Conservation (phyloP, 257 asterid genomes). For the Primulina eburnea region DNA sequence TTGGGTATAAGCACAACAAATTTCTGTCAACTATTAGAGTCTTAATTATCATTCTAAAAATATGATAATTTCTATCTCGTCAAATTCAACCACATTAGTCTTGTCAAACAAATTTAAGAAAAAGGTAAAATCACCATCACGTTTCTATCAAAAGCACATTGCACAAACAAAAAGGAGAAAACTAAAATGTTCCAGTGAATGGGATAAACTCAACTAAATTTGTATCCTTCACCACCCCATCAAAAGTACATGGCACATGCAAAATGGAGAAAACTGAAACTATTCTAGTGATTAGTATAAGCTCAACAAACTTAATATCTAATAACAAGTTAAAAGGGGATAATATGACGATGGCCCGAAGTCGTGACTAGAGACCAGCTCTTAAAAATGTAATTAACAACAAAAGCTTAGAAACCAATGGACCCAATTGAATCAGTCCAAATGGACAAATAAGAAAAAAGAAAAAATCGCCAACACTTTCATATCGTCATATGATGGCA, state of each 20-base stretch:
- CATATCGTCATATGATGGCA: slow-evolving; percentile 4
- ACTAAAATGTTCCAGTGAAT: not conserved
- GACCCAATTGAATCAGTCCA: slow-evolving; percentile 2
- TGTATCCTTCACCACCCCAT: not conserved
- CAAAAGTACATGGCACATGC: not conserved
- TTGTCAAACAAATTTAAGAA: slow-evolving; percentile 13
- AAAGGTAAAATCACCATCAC: slow-evolving; percentile 6
- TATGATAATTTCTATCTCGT: slow-evolving; percentile 3
- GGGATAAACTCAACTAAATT: not conserved
- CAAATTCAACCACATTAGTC: not conserved
- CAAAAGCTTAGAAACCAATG: slow-evolving; percentile 8
- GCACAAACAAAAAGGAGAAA: not conserved
- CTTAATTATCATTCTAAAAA: slow-evolving; percentile 6
- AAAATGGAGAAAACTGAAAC: not conserved
- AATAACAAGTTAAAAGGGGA: not conserved
- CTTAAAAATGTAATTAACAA: not conserved
- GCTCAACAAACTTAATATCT: slow-evolving; percentile 1
- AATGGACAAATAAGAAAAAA: not conserved
- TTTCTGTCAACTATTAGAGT: slow-evolving; percentile 12
- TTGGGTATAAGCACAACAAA: slow-evolving; percentile 9
- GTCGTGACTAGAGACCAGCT: not conserved
- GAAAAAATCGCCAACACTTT: not conserved
- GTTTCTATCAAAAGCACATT: not conserved
- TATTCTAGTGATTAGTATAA: not conserved
- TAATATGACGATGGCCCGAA: not conserved